Evolutionary conservation across 2,329 filamentous ascomycete genomes (phyloP).

Genomic region (Rutstroemia sp.): DNA sequence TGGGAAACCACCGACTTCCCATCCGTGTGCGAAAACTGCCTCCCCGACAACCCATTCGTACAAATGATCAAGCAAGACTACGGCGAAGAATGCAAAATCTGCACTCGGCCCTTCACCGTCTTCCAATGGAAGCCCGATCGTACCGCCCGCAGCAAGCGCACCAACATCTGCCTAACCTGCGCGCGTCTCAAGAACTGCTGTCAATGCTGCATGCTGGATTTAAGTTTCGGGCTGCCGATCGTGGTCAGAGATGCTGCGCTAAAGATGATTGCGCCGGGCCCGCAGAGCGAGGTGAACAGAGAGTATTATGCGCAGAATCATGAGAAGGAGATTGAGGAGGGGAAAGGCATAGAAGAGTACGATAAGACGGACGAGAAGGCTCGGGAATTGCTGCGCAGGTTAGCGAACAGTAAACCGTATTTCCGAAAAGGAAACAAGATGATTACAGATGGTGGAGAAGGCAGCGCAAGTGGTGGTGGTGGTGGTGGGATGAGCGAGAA

Average conservation of each 20-base stretch:
- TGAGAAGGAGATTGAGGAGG: conserved; percentile 90
- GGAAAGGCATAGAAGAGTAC: conserved; percentile 80
- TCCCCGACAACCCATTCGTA: conserved; percentile 94
- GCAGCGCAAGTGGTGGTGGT: conserved; percentile 5
- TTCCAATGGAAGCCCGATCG: conserved; percentile 94
- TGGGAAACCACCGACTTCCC: conserved; percentile 94
- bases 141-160: conserved; percentile 84
- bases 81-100: conserved; percentile 61
- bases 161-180: conserved; percentile 93
- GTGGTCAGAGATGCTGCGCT: conserved; percentile 91
- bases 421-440: conserved; percentile 80
- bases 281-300: conserved; percentile 84
- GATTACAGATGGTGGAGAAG: conserved; percentile 30
- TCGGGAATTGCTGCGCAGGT: conserved; percentile 71
- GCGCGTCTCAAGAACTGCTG: conserved; percentile 98
- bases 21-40: conserved; percentile 82
- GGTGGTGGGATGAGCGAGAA: conserved; percentile 32
- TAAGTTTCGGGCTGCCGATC: conserved; percentile 92
- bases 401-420: conserved; percentile 92
- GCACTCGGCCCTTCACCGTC: conserved; percentile 90
- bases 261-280: conserved; percentile 95
- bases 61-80: conserved; percentile 99
- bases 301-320: conserved; percentile 98
- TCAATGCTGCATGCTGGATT: conserved; percentile 96
- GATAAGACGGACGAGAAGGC: conserved; percentile 98